A percentile compares a stretch with the other conserved stretches of the same genome.
These are phyloP conservation scores for Erodium trifolium DNA, from an alignment of 441 rosid genomes.

Conservation along the genomic window DNA sequence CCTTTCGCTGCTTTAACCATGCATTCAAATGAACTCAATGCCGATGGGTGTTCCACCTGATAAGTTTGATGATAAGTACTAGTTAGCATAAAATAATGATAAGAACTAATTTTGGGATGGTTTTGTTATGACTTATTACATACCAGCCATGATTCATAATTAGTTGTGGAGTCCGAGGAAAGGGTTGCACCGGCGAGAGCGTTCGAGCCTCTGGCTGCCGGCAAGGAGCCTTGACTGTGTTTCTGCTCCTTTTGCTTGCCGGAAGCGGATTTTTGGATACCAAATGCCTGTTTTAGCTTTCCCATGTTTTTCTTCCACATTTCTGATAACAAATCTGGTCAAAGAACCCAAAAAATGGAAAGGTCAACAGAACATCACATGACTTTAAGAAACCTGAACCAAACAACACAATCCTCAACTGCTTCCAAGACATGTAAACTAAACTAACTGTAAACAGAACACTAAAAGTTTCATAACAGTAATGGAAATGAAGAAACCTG, in stretches of 20 bases:
- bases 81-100: background rate
- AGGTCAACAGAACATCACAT: background rate
- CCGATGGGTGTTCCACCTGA: conserved; percentile 37
- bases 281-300: background rate
- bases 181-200: background rate
- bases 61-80: background rate
- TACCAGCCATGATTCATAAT: background rate
- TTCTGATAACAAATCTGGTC: background rate
- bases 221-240: background rate
- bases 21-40: conserved; percentile 23
- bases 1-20: conserved; percentile 31
- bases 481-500: background rate
- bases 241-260: background rate
- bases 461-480: background rate
- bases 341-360: background rate
- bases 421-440: too few species aligned
- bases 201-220: background rate
- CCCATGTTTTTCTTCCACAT: conserved; percentile 7
- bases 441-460: too few species aligned
- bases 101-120: too few species aligned
- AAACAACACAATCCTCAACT: background rate
- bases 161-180: background rate
- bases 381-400: background rate
- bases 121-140: background rate
- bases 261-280: background rate